phyloP scores from a whole-genome alignment of 83 land plant genomes.

The Diphasiastrum complanatum region DNA sequence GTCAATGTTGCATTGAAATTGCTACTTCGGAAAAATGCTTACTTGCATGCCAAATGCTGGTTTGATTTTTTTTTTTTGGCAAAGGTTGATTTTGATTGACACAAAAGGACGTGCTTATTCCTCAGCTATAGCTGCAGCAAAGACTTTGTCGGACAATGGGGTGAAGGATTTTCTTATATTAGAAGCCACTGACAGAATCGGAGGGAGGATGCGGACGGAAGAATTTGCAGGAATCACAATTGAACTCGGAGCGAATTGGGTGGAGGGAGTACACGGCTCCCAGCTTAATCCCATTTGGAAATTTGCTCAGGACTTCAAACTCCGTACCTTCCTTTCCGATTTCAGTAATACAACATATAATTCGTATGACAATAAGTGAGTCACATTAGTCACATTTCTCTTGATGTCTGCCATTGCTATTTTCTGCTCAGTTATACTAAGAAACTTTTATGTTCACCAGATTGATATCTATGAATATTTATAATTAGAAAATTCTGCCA shows the following conservation, averaged over 20 bases:
- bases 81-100: neutral
- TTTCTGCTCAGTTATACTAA: no score
- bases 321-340: constrained; percentile 44
- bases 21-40: neutral
- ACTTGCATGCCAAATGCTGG: no score
- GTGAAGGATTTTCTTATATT: constrained; percentile 50
- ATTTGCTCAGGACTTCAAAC: constrained; percentile 36
- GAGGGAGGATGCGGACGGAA: constrained; percentile 48
- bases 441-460: no score
- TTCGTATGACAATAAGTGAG: constrained; percentile 38
- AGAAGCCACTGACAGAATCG: constrained; percentile 66
- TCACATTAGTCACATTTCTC: no score
- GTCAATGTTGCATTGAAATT: neutral
- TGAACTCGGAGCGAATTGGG: constrained; percentile 84
- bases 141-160: constrained; percentile 53
- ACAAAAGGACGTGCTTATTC: no score
- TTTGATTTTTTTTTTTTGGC: neutral
- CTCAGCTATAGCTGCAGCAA: constrained; percentile 67
- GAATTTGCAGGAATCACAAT: constrained; percentile 48
- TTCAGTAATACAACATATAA: constrained; percentile 49
- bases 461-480: no score
- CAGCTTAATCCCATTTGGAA: constrained; percentile 61
- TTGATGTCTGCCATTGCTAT: no score
- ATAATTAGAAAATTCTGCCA: no score
- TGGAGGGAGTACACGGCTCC: constrained; percentile 61